Evolutionary conservation across 2,329 filamentous ascomycete species (phyloP), one percentile per base, ranked within the genome.

Genomic region (Trichothecium sympodiale): DNA sequence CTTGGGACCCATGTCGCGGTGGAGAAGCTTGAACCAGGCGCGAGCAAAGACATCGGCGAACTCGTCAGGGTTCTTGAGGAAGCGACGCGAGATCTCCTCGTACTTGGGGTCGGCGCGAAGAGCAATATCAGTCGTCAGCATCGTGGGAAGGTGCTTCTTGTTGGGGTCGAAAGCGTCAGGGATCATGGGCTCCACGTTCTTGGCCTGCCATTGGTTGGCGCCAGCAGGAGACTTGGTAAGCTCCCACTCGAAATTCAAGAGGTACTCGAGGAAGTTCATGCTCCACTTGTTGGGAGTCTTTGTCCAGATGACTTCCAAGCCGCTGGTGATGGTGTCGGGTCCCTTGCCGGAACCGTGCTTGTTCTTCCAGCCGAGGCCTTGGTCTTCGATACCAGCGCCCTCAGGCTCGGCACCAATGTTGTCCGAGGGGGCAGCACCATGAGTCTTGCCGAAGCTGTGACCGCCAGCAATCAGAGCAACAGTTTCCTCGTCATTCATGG

Each of bases 21-120:
- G 83, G 25, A 82, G 67, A 29, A 88, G 71, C 74, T 88, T 87
- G 73, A 84, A 88, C 83, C 83, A 88, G 12, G 83, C 83, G 34
- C 74, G 73, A 16, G 71, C 66, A 50, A 87, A 88, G 8, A 71
- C 77, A 41, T 85, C 75, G 36, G 67, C 69, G 28, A 87, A 69
- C 64, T 83, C 60, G 31, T 81, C 69, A 2, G 78, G 78, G 60
- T 87, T 62, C 45, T 76, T 72, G 32, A 80, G 62, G 71, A 77
- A 87, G 48, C 69, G 71, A 36, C 77, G 73, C 14, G 79, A 72
- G 53, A 88, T 83, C 72, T 85, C 85, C 62, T 82, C 77, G 61
- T 83, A 88, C 7, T 47, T 64, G 2, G 79, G 76, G 52, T 87
- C 83, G 53, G 73, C 72, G 46, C 81, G 79, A 37, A 88, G 71